Percentiles rank a stretch among this genome's conserved stretches.
Conservation (phyloP, 139 green algal species). For the Coelastrella sp. region DNA sequence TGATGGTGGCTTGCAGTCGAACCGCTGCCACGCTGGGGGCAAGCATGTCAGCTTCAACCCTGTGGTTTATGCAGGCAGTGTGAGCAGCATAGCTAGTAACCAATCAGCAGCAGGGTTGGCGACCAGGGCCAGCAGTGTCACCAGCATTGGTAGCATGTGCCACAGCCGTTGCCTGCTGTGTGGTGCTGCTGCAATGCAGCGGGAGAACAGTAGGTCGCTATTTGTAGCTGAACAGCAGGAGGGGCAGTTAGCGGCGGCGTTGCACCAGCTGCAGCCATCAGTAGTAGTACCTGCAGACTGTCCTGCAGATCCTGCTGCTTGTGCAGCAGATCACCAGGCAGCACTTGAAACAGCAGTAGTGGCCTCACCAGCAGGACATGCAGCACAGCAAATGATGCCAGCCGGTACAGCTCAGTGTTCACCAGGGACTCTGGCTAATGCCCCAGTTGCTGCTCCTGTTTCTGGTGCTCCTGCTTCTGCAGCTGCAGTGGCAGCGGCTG, state of each 20-base stretch:
- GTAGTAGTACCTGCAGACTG: background rate
- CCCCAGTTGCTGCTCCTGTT: background rate
- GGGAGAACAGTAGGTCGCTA: background rate
- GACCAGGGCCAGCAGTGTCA: conserved; percentile 5
- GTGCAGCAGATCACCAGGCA: background rate
- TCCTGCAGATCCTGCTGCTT: background rate
- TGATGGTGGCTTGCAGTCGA: background rate
- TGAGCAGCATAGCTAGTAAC: conserved; percentile 33
- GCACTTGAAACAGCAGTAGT: background rate
- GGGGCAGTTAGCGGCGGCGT: background rate
- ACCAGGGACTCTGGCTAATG: background rate
- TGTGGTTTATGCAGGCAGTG: conserved; percentile 19
- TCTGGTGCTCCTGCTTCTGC: background rate
- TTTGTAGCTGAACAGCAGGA: background rate
- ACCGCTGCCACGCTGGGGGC: background rate
- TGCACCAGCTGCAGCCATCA: background rate
- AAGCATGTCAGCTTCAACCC: background rate
- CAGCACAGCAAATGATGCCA: background rate
- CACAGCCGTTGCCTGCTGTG: background rate
- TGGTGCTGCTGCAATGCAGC: background rate
- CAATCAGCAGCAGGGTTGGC: background rate
- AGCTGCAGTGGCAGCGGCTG: background rate
- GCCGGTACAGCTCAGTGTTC: background rate
- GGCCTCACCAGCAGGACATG: background rate
- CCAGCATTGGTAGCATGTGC: background rate